phyloP scores from a whole-genome alignment of 2,329 filamentous ascomycete genomes.

The Colletotrichum echinochloae region DNA sequence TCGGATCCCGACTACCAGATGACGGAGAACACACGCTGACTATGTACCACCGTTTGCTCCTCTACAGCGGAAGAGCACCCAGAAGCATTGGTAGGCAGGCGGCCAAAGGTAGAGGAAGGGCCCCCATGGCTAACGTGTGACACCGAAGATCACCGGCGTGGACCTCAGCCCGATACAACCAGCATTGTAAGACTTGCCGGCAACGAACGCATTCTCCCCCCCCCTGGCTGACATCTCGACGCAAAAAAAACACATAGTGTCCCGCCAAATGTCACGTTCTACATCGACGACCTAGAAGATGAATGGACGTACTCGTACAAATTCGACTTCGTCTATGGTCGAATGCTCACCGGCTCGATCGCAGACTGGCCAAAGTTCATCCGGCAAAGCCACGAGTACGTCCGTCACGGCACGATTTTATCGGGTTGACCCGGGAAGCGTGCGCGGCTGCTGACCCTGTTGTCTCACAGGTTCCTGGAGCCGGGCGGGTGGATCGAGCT shows the following conservation, averaged over 20 bases:
- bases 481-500: slow-evolving; percentile 60
- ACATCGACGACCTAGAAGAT: slow-evolving; percentile 57
- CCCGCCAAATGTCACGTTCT: slow-evolving; percentile 62
- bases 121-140: background rate
- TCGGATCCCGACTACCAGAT: no score
- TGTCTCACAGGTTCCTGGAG: slow-evolving; percentile 46
- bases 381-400: slow-evolving; percentile 50
- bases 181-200: slow-evolving; percentile 45
- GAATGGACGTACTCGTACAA: slow-evolving; percentile 53
- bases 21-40: background rate
- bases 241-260: slow-evolving; percentile 54
- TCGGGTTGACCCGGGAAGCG: no score
- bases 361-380: slow-evolving; percentile 52
- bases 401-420: no score
- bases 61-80: slow-evolving; percentile 47
- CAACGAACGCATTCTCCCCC: background rate
- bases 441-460: background rate
- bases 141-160: slow-evolving; percentile 50
- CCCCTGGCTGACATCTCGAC: slow-evolving; percentile 7
- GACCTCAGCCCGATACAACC: slow-evolving; percentile 59
- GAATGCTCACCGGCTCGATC: slow-evolving; percentile 54
- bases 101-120: no score
- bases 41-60: background rate
- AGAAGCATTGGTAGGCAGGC: slow-evolving; percentile 44
- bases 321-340: slow-evolving; percentile 57